Percentiles rank a stretch among this genome's conserved stretches.
phyloP scores from a whole-genome alignment of 805 yeast species.

The Ogataea philodendri region DNA sequence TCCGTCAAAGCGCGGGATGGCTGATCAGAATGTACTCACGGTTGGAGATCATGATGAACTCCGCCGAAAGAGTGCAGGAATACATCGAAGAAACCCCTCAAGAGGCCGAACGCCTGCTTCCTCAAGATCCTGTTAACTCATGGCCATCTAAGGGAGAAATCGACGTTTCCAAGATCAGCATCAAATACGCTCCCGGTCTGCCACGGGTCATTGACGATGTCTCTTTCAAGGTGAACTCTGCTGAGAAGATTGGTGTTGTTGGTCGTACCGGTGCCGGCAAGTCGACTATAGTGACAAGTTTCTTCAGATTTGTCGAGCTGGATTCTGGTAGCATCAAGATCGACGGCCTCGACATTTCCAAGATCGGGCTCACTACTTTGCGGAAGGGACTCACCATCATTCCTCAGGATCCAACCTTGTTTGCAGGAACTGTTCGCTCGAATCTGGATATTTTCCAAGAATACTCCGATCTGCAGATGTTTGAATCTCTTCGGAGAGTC shows the following conservation, averaged over 20 bases:
- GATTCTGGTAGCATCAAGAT: conserved; percentile 69
- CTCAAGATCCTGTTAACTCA: conserved; percentile 59
- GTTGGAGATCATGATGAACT: conserved; percentile 94
- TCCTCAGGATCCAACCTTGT: conserved; percentile 84
- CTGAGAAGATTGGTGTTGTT: conserved; percentile 86
- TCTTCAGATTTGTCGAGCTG: conserved; percentile 79
- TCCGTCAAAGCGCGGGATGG: conserved; percentile 90
- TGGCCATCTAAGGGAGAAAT: conserved; percentile 90
- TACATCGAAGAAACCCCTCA: conserved; percentile 76
- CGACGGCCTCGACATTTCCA: conserved; percentile 72
- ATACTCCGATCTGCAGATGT: conserved; percentile 60
- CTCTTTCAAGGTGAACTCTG: conserved; percentile 74
- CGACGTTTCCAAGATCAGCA: conserved; percentile 69
- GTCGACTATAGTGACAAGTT: conserved; percentile 92
- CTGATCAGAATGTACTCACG: conserved; percentile 85
- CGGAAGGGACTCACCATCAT: conserved; percentile 79
- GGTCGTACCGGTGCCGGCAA: conserved; percentile 99
- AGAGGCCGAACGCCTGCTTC: conserved; percentile 71
- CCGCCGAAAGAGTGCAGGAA: conserved; percentile 91
- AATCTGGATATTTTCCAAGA: conserved; percentile 73
- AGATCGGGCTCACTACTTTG: conserved; percentile 64
- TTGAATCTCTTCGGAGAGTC: conserved; percentile 71
- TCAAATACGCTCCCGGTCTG: conserved; percentile 84
- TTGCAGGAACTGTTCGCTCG: conserved; percentile 71
- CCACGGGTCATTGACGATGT: conserved; percentile 92